These are phyloP conservation scores for Camelina neglecta DNA, from an alignment of 345 rosid species.

Conservation along the genomic window DNA sequence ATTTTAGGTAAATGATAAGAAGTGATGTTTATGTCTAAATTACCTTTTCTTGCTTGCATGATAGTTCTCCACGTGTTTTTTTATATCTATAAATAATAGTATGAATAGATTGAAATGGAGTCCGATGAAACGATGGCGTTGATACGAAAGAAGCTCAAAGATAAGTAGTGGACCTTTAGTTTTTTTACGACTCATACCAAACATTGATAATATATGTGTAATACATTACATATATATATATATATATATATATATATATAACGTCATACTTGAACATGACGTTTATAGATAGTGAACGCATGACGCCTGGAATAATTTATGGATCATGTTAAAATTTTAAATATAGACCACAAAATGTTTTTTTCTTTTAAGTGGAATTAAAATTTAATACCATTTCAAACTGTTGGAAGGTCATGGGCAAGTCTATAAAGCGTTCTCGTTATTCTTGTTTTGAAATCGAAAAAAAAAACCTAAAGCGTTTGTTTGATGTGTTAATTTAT, in stretches of 20 bases:
- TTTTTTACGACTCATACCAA: constrained; percentile 18
- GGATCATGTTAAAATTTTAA: background rate
- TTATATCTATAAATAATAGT: background rate
- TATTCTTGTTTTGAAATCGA: too few relatives aligned
- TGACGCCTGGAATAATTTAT: background rate
- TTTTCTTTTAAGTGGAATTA: background rate
- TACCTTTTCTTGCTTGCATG: constrained; percentile 10
- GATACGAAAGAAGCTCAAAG: constrained; percentile 26
- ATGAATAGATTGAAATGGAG: constrained; percentile 18
- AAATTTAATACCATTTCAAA: background rate
- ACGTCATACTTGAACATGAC: background rate
- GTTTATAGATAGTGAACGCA: constrained; percentile 11
- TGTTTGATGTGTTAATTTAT: background rate
- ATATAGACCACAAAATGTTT: background rate
- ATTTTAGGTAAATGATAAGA: constrained; percentile 38
- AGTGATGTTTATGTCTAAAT: constrained; percentile 25
- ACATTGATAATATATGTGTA: constrained; percentile 10
- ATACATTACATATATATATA: background rate
- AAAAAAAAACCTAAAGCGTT: background rate
- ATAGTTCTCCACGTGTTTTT: constrained; percentile 28
- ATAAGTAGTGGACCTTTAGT: constrained; percentile 18
- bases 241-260: background rate
- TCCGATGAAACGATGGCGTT: constrained; percentile 31
- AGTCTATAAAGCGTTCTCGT: background rate
- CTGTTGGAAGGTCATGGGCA: background rate